phyloP scores from a whole-genome alignment of 345 rosid genomes.

The Brassica carinata region DNA sequence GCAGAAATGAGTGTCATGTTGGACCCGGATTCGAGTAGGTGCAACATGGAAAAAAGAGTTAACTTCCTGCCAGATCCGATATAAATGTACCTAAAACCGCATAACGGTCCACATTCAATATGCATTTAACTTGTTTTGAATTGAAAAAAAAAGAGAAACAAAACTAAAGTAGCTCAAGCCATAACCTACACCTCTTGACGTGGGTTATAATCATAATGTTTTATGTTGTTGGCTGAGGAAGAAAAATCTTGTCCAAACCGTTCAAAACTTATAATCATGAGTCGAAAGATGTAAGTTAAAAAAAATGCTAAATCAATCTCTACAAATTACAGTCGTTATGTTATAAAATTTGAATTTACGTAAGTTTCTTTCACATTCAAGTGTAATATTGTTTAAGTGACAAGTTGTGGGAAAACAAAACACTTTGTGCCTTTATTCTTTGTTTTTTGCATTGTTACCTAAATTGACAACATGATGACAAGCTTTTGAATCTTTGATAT shows the following conservation, averaged over 20 bases:
- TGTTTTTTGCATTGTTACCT: conserved; percentile 15
- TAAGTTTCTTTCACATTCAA: background rate
- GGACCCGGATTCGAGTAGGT: background rate
- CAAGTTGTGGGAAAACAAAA: background rate
- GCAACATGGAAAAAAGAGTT: background rate
- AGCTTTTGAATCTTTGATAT: too few relatives aligned
- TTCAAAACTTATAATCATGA: background rate
- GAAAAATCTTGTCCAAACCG: background rate
- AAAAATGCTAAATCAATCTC: background rate
- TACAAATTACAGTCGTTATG: background rate
- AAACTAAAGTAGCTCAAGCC: background rate
- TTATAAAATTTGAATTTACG: background rate
- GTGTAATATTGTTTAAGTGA: background rate
- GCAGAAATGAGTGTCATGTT: background rate
- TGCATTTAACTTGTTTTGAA: background rate
- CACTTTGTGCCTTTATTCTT: conserved; percentile 19
- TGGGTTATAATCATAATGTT: background rate
- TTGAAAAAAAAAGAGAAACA: background rate
- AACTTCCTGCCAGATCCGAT: background rate
- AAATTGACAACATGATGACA: conserved; percentile 26
- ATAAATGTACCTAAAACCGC: background rate
- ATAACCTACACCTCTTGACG: background rate
- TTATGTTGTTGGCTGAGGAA: background rate
- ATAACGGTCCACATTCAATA: background rate
- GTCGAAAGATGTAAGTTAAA: background rate